Percentiles rank a stretch among this genome's conserved stretches.
Conservation (phyloP, 2,329 filamentous ascomycete species). For the Alternaria sp. region DNA sequence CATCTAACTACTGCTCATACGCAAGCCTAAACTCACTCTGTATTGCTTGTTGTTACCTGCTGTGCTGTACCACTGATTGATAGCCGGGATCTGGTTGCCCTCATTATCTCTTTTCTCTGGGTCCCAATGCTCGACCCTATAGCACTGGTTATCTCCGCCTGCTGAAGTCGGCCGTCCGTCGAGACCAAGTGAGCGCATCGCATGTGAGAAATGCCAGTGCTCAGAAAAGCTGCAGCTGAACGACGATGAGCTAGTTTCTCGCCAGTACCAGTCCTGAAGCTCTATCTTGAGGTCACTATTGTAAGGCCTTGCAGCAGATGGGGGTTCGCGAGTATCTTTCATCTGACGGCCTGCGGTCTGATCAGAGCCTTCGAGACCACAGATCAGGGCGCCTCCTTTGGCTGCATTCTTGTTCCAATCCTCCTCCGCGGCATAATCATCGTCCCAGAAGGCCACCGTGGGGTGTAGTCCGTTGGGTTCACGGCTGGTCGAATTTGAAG, state of each 20-base stretch:
- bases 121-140: constrained; percentile 24
- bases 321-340: constrained; percentile 16
- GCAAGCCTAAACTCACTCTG: constrained; percentile 2
- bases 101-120: constrained; percentile 1
- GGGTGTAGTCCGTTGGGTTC: background rate
- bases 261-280: constrained; percentile 26
- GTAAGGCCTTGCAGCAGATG: constrained; percentile 24
- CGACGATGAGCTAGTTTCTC: background rate
- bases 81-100: constrained; percentile 10
- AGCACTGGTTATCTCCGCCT: constrained; percentile 22
- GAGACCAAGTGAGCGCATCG: constrained; percentile 12
- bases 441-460: constrained; percentile 12
- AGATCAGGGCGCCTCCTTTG: constrained; percentile 22
- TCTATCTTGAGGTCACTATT: constrained; percentile 16
- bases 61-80: constrained; percentile 25
- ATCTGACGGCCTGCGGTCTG: constrained; percentile 17
- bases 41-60: constrained; percentile 10
- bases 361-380: constrained; percentile 15
- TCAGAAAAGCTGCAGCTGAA: constrained; percentile 17
- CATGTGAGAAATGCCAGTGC: constrained; percentile 15
- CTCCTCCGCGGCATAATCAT: constrained; percentile 12
- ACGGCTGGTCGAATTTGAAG: background rate
- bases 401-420: constrained; percentile 15
- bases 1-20: no score
- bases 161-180: constrained; percentile 10